Evolutionary conservation across 345 rosid species (phyloP).

Genomic region (Citrus sinensis): DVS_A1.0 CM039169.1:33164501-33165000

Average conservation of each 20-base stretch:
- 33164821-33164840: neutral
- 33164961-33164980: neutral
- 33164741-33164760: neutral
- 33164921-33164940: neutral
- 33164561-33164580: neutral
- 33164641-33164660: neutral
- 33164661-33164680: neutral
- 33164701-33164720: neutral
- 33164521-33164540: neutral
- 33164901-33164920: neutral
- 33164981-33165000: slow-evolving; percentile 6
- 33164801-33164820: neutral
- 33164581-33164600: neutral
- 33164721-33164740: neutral
- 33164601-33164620: neutral
- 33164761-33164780: neutral
- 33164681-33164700: neutral
- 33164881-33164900: neutral
- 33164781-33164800: neutral
- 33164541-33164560: neutral
- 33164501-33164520: neutral
- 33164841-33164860: neutral
- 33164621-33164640: neutral
- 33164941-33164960: neutral
- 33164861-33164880: neutral